Evolutionary conservation across 768 basidiomycete species (phyloP).

Genomic region (Rhizopogon vulgaris): DNA sequence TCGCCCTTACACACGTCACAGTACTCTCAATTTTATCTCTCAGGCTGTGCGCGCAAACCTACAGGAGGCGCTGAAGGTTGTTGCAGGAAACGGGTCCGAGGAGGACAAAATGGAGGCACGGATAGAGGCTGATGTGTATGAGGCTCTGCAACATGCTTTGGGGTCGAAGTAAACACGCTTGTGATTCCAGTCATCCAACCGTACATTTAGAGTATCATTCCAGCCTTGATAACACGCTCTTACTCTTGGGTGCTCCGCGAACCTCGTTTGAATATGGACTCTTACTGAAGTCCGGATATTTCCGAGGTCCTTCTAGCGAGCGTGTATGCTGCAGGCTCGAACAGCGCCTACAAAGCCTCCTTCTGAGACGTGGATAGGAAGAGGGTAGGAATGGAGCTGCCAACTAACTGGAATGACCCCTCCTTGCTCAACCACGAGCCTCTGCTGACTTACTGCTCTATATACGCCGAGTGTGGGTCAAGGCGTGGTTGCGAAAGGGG

Average conservation of each 20-base stretch:
- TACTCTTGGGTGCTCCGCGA: too few species aligned
- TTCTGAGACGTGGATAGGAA: too few species aligned
- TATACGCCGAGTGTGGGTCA: not conserved
- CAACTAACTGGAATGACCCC: constrained; percentile 8
- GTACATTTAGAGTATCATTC: constrained; percentile 10
- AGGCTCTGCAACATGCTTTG: constrained; percentile 87
- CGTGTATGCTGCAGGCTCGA: not conserved
- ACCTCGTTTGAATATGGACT: not conserved
- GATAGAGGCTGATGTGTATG: constrained; percentile 95
- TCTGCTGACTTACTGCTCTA: constrained; percentile 3
- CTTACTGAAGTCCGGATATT: not conserved
- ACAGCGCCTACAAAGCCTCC: too few species aligned
- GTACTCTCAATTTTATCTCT: constrained; percentile 6
- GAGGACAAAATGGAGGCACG: constrained; percentile 90
- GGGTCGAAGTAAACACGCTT: constrained; percentile 33
- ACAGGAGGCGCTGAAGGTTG: constrained; percentile 80
- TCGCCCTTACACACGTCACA: not conserved
- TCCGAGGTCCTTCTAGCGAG: not conserved
- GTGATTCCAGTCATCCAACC: constrained; percentile 1
- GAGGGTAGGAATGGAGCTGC: constrained; percentile 13
- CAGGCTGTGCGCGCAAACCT: constrained; percentile 90
- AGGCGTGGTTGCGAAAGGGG: not conserved
- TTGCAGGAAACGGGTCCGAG: constrained; percentile 80
- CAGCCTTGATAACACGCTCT: not conserved
- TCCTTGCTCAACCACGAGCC: constrained; percentile 19